Evolutionary conservation across 495 filamentous ascomycete species (phyloP).

Genomic region (Lentithecium fluviatile): DNA sequence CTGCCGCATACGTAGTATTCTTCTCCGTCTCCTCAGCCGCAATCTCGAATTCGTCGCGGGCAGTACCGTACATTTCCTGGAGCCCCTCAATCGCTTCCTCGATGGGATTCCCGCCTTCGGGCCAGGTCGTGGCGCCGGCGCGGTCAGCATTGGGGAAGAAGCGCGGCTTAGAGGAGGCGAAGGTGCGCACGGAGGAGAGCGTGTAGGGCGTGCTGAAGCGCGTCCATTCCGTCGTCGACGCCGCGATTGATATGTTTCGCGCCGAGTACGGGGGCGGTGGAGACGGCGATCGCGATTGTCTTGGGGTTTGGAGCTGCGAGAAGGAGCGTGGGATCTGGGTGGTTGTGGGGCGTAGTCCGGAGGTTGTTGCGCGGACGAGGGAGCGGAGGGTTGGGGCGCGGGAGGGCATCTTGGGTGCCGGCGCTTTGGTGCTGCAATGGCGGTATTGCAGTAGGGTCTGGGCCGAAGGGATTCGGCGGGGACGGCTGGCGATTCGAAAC

Average conservation of each 20-base stretch:
- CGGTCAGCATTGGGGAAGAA: not conserved
- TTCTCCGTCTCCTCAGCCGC: slow-evolving; percentile 57
- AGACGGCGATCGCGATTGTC: slow-evolving; percentile 7
- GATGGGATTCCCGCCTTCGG: slow-evolving; percentile 11
- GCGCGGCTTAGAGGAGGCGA: not conserved
- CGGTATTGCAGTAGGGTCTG: not conserved
- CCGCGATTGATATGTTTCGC: not conserved
- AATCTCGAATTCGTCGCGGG: slow-evolving; percentile 57
- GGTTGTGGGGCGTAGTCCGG: not conserved
- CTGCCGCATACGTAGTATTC: slow-evolving; percentile 53
- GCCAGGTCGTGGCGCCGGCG: not conserved
- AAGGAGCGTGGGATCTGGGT: not conserved
- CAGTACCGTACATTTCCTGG: slow-evolving; percentile 50
- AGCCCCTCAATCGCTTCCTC: slow-evolving; percentile 33
- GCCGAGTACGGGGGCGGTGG: not conserved
- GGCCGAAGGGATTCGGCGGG: not conserved
- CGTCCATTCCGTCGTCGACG: slow-evolving; percentile 12
- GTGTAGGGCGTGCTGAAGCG: slow-evolving; percentile 24
- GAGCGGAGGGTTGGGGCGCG: not conserved
- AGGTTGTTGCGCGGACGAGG: not conserved
- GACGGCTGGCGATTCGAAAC: too few species aligned
- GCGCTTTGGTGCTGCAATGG: too few species aligned
- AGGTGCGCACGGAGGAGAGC: slow-evolving; percentile 18
- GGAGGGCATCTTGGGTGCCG: not conserved
- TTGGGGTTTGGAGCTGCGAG: not conserved